These are phyloP conservation scores for Pseudoperonospora humuli DNA, from an alignment of 352 stramenopile genomes.

Conservation along the genomic window DNA sequence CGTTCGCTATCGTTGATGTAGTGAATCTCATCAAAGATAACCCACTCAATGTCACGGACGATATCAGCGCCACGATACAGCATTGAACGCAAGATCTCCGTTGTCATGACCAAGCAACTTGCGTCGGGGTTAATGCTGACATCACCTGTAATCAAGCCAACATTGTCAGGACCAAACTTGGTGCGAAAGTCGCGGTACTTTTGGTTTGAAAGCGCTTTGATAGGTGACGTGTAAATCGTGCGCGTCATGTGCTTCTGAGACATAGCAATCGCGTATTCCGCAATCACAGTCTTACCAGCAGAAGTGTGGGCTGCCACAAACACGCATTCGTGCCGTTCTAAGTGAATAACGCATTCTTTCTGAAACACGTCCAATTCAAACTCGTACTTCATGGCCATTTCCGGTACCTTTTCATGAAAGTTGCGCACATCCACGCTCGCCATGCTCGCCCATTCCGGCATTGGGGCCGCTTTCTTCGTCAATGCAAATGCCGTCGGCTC, in stretches of 20 bases:
- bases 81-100: constrained; percentile 95
- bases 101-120: constrained; percentile 98
- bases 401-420: constrained; percentile 75
- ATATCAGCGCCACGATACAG: constrained; percentile 93
- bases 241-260: constrained; percentile 86
- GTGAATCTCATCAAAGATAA: constrained; percentile 96
- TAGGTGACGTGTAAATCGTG: constrained; percentile 97
- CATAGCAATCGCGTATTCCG: constrained; percentile 97
- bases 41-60: constrained; percentile 97
- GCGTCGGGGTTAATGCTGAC: constrained; percentile 93
- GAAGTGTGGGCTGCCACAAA: constrained; percentile 97
- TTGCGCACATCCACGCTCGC: constrained; percentile 66
- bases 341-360: constrained; percentile 92
- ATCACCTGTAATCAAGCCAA: constrained; percentile 97
- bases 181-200: constrained; percentile 97
- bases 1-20: constrained; percentile 98
- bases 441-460: constrained; percentile 70
- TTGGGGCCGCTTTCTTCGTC: constrained; percentile 10
- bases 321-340: constrained; percentile 91
- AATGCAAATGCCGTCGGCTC: constrained; percentile 7
- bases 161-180: constrained; percentile 90
- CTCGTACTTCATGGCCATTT: constrained; percentile 74
- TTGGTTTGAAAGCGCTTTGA: constrained; percentile 98
- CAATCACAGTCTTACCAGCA: constrained; percentile 96
- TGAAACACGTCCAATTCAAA: constrained; percentile 95